phyloP scores from a whole-genome alignment of 495 filamentous ascomycete species.

The Podospora pseudocomata region DNA sequence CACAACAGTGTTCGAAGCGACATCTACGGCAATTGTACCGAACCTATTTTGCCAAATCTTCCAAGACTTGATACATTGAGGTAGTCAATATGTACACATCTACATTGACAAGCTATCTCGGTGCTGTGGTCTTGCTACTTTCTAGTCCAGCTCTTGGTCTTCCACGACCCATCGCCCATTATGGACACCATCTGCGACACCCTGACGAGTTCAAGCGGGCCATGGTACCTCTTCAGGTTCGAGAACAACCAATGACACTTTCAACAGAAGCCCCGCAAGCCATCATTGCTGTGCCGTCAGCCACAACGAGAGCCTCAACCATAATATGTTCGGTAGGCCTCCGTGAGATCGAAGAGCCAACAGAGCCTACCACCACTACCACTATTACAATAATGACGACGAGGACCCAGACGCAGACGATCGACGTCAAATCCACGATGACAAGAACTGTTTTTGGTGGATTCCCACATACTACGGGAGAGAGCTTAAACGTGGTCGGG shows the following conservation, averaged over 20 bases:
- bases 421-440: not conserved
- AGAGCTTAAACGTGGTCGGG: not conserved
- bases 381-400: not conserved
- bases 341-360: not conserved
- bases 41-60: too few species aligned
- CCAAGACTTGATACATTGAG: too few species aligned
- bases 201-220: not conserved
- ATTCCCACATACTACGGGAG: not conserved
- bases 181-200: not conserved
- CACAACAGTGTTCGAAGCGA: too few species aligned
- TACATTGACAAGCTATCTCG: not conserved
- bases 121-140: not conserved
- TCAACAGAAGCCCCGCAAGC: not conserved
- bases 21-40: too few species aligned
- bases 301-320: not conserved
- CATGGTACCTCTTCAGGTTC: not conserved
- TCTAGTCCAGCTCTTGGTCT: not conserved
- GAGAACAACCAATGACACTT: not conserved
- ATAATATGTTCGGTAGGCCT: not conserved
- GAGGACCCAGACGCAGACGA: not conserved
- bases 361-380: not conserved
- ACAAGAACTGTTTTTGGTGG: not conserved
- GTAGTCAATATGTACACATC: not conserved
- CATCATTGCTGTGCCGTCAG: too few species aligned
- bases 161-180: not conserved